Conservation (phyloP, 1,284 basidiomycete genomes). For the Cerioporus squamosus region DNA sequence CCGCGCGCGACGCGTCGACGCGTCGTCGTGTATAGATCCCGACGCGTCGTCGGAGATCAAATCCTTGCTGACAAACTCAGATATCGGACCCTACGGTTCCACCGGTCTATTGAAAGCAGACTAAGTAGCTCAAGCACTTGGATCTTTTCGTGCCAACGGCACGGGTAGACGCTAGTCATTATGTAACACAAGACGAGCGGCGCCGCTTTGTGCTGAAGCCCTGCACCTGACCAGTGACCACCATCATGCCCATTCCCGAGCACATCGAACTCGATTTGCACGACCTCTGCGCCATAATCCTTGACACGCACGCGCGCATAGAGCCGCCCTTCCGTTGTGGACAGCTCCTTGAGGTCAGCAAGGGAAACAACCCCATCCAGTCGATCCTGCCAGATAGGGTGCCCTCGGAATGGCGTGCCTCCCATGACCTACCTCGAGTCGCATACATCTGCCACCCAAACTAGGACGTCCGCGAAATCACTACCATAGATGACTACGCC, state of each 20-base stretch:
- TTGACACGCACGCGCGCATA: constrained; percentile 20
- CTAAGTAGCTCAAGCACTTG: no score
- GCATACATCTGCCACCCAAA: constrained; percentile 19
- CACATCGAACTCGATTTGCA: constrained; percentile 24
- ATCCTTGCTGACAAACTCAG: no score
- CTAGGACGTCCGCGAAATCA: neutral
- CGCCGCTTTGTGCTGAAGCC: no score
- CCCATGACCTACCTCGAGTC: constrained; percentile 17
- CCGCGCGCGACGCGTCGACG: no score
- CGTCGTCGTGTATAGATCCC: no score
- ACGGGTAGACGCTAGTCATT: no score
- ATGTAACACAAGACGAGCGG: no score
- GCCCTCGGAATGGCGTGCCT: no score
- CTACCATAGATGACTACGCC: constrained; percentile 16
- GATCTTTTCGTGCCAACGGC: no score
- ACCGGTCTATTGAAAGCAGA: no score
- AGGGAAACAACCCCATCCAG: constrained; percentile 7
- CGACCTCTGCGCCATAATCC: constrained; percentile 23
- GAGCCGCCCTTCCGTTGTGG: constrained; percentile 8
- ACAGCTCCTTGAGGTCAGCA: constrained; percentile 21
- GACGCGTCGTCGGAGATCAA: no score
- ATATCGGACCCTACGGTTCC: no score
- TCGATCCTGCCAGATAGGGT: constrained; percentile 2
- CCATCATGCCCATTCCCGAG: neutral
- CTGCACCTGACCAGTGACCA: neutral